phyloP scores from a whole-genome alignment of 2,329 filamentous ascomycete species.

The Alternaria longipes region DNA sequence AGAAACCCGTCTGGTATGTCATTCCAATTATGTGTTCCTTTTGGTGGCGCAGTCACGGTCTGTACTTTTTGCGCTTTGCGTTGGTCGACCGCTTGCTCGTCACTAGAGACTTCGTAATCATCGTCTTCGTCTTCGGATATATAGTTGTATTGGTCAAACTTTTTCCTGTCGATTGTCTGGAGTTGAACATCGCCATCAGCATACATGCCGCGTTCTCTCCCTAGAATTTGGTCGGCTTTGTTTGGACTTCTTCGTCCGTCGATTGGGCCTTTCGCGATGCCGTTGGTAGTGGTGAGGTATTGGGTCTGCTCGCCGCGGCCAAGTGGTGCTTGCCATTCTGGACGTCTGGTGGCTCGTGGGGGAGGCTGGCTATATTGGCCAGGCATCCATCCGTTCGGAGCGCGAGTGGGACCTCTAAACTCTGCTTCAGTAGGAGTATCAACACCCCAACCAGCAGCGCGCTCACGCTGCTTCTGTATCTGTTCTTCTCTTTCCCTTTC shows the following conservation, averaged over 20 bases:
- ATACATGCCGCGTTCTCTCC: constrained; percentile 49
- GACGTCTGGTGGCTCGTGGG: constrained; percentile 39
- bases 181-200: constrained; percentile 52
- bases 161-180: constrained; percentile 52
- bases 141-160: constrained; percentile 49
- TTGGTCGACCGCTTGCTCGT: constrained; percentile 40
- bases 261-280: constrained; percentile 42
- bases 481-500: constrained; percentile 50
- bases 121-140: constrained; percentile 53
- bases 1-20: constrained; percentile 59
- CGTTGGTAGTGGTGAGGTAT: constrained; percentile 49
- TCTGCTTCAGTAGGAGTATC: constrained; percentile 51
- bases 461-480: constrained; percentile 70
- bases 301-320: constrained; percentile 40
- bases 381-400: constrained; percentile 43
- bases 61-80: constrained; percentile 27
- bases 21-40: constrained; percentile 56
- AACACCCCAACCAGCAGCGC: constrained; percentile 72
- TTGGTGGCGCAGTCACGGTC: constrained; percentile 19
- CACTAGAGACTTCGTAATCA: constrained; percentile 45
- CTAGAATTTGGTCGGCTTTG: constrained; percentile 55
- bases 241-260: constrained; percentile 50
- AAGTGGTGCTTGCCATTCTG: constrained; percentile 42
- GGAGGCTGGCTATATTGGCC: constrained; percentile 38
- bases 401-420: constrained; percentile 41